These are phyloP conservation scores for Talaromyces thailandensis DNA, from an alignment of 495 filamentous ascomycete species.

Conservation along the genomic window DNA sequence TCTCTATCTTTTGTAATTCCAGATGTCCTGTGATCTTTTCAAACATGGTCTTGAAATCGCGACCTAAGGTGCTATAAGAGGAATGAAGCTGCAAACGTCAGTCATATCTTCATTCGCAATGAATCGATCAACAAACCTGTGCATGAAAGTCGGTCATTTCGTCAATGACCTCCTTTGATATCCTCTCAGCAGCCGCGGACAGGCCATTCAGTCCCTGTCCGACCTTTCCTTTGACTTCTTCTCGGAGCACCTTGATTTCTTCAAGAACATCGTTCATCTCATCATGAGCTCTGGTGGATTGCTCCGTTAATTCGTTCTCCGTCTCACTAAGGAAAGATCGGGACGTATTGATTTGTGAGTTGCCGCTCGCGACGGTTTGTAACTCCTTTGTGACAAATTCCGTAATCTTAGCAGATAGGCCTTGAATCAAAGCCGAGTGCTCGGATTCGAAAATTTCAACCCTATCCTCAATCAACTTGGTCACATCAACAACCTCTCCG, in stretches of 20 bases:
- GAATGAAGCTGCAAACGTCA: conserved; percentile 50
- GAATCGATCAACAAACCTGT: conserved; percentile 37
- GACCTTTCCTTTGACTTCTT: conserved; percentile 78
- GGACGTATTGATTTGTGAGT: conserved; percentile 59
- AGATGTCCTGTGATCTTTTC: conserved; percentile 67
- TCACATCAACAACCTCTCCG: conserved; percentile 61
- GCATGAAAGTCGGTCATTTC: conserved; percentile 76
- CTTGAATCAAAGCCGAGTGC: conserved; percentile 60
- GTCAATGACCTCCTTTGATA: conserved; percentile 81
- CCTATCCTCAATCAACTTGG: conserved; percentile 62
- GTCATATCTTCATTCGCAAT: neutral
- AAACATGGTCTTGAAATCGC: conserved; percentile 78
- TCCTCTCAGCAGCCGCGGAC: conserved; percentile 74
- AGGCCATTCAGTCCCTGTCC: conserved; percentile 79
- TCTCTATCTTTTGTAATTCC: conserved; percentile 69
- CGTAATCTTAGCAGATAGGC: conserved; percentile 59
- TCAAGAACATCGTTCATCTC: conserved; percentile 88
- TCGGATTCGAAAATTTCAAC: conserved; percentile 58
- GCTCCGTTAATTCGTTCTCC: conserved; percentile 54
- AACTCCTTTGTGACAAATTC: conserved; percentile 65
- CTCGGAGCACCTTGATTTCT: conserved; percentile 79
- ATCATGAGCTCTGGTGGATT: conserved; percentile 63
- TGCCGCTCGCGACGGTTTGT: conserved; percentile 53
- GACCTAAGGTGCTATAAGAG: conserved; percentile 84
- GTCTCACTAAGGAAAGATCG: conserved; percentile 54